phyloP scores from a whole-genome alignment of 1,139 yeast genomes.

The Pichia sp. region DNA sequence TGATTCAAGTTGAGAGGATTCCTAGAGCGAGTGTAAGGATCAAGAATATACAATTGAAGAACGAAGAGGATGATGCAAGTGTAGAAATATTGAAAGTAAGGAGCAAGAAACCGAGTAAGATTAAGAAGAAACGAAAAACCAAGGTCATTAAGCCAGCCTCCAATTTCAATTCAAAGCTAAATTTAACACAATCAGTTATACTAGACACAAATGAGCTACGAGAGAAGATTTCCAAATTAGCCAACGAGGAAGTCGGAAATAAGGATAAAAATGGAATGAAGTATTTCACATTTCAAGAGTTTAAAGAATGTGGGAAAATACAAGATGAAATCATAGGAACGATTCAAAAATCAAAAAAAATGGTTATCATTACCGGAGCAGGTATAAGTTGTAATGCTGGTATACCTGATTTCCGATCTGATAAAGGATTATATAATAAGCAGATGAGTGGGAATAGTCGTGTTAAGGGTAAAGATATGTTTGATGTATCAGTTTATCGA shows the following conservation, averaged over 20 bases:
- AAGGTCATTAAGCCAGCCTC: background rate
- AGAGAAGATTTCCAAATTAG: slow-evolving; percentile 6
- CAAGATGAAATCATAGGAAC: slow-evolving; percentile 7
- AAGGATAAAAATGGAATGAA: slow-evolving; percentile 6
- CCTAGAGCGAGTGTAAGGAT: background rate
- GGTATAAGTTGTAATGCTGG: slow-evolving; percentile 97
- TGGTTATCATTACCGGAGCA: slow-evolving; percentile 77
- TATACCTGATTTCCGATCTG: slow-evolving; percentile 87
- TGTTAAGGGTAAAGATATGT: slow-evolving; percentile 78
- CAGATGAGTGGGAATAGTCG: slow-evolving; percentile 49
- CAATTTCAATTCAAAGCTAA: no score
- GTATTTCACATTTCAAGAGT: slow-evolving; percentile 8
- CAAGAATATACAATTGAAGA: background rate
- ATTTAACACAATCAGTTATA: background rate
- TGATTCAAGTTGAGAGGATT: background rate
- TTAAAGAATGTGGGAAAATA: background rate
- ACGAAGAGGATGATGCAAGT: background rate
- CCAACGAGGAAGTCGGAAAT: slow-evolving; percentile 3
- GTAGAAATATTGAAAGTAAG: background rate
- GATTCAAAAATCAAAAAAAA: slow-evolving; percentile 34
- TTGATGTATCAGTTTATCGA: slow-evolving; percentile 76
- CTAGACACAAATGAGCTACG: slow-evolving; percentile 5
- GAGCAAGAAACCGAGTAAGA: background rate
- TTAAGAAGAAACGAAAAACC: no score
- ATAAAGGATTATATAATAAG: slow-evolving; percentile 73